Percentiles rank a stretch among this genome's conserved stretches.
Conservation (phyloP, 768 basidiomycete genomes). For the Russula lepida region DNA sequence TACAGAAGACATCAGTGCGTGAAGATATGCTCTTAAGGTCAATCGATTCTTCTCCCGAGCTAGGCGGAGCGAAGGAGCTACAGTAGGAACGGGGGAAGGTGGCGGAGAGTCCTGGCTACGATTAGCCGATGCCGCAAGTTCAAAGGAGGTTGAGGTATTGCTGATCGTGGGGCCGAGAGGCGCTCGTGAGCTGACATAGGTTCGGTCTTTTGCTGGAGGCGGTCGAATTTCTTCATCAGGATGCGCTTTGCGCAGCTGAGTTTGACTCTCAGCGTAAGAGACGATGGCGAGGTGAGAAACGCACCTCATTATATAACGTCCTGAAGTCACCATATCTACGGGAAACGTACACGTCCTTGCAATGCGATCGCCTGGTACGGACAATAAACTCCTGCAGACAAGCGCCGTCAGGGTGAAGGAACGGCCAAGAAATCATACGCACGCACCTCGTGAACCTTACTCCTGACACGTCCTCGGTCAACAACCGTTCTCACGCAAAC, state of each 20-base stretch:
- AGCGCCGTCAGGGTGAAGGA: background rate
- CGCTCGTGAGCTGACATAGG: conserved; percentile 45
- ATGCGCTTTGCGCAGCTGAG: conserved; percentile 77
- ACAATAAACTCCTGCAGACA: conserved; percentile 85
- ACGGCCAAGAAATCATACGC: conserved; percentile 2
- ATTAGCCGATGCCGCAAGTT: conserved; percentile 3
- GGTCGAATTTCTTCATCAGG: conserved; percentile 71
- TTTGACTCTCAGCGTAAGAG: conserved; percentile 15
- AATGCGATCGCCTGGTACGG: conserved; percentile 66
- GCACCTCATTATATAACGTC: conserved; percentile 76
- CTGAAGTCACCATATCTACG: conserved; percentile 93
- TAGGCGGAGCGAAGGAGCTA: conserved; percentile 35
- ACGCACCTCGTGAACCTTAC: conserved; percentile 77
- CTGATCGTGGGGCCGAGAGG: conserved; percentile 29
- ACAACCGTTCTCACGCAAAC: conserved; percentile 77
- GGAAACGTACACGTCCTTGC: conserved; percentile 77
- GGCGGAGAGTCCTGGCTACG: conserved; percentile 24
- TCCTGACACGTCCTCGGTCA: conserved; percentile 80
- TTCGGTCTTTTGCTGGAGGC: conserved; percentile 86
- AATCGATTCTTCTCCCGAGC: conserved; percentile 92
- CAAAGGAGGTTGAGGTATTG: background rate
- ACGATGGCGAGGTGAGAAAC: conserved; percentile 19
- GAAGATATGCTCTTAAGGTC: conserved; percentile 90
- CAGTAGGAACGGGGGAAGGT: conserved; percentile 10
- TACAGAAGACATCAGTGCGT: conserved; percentile 60